Conservation (phyloP, 192 early-diverging fungal genomes). For the Dissophora globulifera region DNA sequence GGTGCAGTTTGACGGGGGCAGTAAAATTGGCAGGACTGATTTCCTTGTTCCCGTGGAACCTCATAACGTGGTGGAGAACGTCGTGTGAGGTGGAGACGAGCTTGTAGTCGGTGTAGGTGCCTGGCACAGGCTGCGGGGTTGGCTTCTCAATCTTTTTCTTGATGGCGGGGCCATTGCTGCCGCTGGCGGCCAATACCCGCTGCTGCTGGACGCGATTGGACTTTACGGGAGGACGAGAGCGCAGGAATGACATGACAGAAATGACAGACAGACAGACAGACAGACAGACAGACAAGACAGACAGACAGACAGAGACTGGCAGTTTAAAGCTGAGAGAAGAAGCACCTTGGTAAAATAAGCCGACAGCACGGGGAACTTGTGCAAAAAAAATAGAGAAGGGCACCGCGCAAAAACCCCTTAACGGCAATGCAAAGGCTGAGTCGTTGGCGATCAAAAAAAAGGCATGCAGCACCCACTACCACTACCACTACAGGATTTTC, state of each 20-base stretch:
- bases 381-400: not conserved
- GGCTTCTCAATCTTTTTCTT: conserved; percentile 32
- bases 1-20: conserved; percentile 65
- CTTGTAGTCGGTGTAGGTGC: conserved; percentile 68
- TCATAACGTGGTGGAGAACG: conserved; percentile 74
- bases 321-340: not conserved
- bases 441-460: too few relatives aligned
- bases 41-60: conserved; percentile 64
- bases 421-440: too few relatives aligned
- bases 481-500: too few relatives aligned
- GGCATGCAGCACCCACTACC: too few relatives aligned
- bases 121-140: conserved; percentile 30
- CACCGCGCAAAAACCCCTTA: too few relatives aligned
- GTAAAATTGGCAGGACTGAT: conserved; percentile 67
- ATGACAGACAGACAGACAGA: not conserved
- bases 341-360: too few relatives aligned
- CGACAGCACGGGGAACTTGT: too few relatives aligned
- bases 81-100: conserved; percentile 65
- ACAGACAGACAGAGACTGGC: too few relatives aligned
- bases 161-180: conserved; percentile 13
- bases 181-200: conserved; percentile 1
- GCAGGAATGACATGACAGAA: conserved; percentile 21
- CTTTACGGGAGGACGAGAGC: conserved; percentile 26
- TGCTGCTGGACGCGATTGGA: conserved; percentile 27
- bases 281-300: too few relatives aligned